Conservation (phyloP, 164 flowering plant genomes). For the Paratinospora sagittata region DNA sequence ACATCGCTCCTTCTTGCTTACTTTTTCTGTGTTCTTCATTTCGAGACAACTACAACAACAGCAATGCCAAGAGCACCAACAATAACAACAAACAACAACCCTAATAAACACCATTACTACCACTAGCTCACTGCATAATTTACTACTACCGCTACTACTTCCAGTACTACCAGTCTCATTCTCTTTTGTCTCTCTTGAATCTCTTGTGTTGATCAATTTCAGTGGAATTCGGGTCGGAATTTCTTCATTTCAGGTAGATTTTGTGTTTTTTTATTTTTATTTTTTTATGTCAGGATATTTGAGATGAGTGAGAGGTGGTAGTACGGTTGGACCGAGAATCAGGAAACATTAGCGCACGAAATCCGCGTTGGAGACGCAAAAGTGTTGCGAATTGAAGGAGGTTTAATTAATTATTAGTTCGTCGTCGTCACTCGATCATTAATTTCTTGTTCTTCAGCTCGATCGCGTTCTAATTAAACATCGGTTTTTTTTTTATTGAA, state of each 20-base stretch:
- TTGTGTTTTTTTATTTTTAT: no score
- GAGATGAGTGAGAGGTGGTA: neutral
- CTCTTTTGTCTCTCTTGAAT: no score
- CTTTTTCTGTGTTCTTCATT: constrained; percentile 8
- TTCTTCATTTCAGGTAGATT: neutral
- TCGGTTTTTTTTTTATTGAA: neutral
- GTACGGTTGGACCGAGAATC: neutral
- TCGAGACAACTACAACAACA: no score
- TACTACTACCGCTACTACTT: neutral
- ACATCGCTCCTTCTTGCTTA: constrained; percentile 4
- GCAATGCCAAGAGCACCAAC: no score
- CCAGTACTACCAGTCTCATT: neutral
- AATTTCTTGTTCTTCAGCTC: no score
- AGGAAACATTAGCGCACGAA: constrained; percentile 8
- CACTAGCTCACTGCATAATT: neutral
- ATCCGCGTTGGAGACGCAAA: constrained; percentile 12
- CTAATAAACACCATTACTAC: neutral
- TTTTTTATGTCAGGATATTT: no score
- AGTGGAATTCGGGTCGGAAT: neutral
- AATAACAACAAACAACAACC: constrained; percentile 10
- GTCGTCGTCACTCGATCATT: no score
- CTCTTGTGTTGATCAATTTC: constrained; percentile 1
- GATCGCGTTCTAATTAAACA: neutral
- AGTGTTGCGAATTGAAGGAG: no score
- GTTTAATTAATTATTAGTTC: no score